Base-by-base conservation (phyloP, 1,284 basidiomycete genomes). In the Rhodotorula mucilaginosa region DNA sequence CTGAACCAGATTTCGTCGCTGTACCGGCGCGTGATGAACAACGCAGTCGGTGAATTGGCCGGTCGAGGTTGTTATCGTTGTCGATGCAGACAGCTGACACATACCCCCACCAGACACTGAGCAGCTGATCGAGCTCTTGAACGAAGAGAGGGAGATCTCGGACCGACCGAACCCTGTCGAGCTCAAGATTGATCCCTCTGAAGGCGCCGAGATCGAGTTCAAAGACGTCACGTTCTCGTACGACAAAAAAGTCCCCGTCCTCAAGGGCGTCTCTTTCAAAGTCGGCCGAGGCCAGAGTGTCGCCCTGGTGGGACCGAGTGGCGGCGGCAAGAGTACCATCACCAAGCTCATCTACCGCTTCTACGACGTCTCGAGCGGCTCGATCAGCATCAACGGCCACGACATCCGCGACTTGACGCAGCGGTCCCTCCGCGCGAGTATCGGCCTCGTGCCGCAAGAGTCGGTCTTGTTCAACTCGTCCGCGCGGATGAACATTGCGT, bases 321-420 rank as follows among this genome's bases (percentile, higher is more conserved):
- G 89, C 57, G 88, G 72, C 5, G 78, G 77, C 10, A 78, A 78
- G 69, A 73, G 69, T 16, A 74, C 73, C 29, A 60, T 70, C 56
- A 68, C 67, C 63, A 26, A 67, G 18, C 60, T 69, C 60, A 84
- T 97, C 21, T 96, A 92, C 80, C 86, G 93, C 59, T 93, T 97
- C 83, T 95, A 96, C 80, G 93, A 96, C 78, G 85, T 93, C 29
- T 84, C 86, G 47, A 85, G 87, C 67, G 90, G 90, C 48, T 85
- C 89, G 73, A 77, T 76, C 78, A 76, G 49, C 68, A 74, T 68
- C 73, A 92, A 96, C 78, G 91, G 90, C 2, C 86, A 90, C 78
- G 91, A 96, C 78, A 90, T 97, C 69, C 86, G 89, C 49, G 88
- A 92, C 74, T 86, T 96, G 19, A 93, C 92, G 0, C 91, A 94